Base-by-base conservation (phyloP, 257 asterid genomes). In the Lycium ferocissimum region DNA sequence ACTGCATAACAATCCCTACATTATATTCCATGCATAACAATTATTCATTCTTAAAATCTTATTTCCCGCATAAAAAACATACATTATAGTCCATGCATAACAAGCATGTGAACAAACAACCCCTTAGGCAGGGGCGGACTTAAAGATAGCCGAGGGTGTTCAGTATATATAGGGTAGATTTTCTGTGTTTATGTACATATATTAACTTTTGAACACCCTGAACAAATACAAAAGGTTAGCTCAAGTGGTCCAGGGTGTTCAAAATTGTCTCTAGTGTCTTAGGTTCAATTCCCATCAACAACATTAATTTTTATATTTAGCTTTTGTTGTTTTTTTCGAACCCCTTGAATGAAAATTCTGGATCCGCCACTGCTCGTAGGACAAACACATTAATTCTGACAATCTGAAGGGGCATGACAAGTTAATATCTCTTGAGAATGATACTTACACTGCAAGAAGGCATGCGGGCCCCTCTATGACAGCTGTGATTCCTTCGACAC, bases 381-480 rank as follows among this genome's bases (percentile, higher is more conserved):
- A 75, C 3, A 75, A 75, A 37, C 22, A 13, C 14, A 22, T 12
- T 49, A 9, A 75, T 22, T 75, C 13, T 0, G 22, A 14, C 81
- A 75, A 35, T 49, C 61, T 49, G 45, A 22, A 49, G 45, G 81
- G 22, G 43, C 20, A 47, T 12, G 20, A 12, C 81, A 49, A 75
- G 20, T 49, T 49, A 75, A 75, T 75, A 75, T 7, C 22, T 8
- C 79, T 49, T 9, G 67, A 45, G 84, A 53, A 78, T 7, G 9
- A 66, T 79, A 88, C 97, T 26, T 92, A 97, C 99, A 92, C 91
- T 69, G 92, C 87, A 57, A 97, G 91, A 82, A 97, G 93, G 86
- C 93, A 91, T 59, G 97, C 95, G 9, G 98, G 99, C 14, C 98
- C 99, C 91, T 86, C 97, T 18, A 95, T 14, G 45, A 91, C 97